Base-by-base conservation (phyloP, 257 asterid genomes). In the Gentiana dahurica region DNA sequence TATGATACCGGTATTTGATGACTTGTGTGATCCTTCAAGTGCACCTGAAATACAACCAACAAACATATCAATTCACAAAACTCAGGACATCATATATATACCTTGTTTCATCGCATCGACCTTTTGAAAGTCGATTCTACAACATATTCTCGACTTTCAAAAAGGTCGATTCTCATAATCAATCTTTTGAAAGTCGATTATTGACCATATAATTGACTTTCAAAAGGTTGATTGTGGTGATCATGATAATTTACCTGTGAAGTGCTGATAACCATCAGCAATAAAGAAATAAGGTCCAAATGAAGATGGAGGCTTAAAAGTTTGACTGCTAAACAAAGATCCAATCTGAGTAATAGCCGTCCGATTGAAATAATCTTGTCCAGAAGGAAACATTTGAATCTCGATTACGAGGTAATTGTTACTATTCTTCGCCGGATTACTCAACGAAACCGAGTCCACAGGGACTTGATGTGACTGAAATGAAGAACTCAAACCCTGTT, bases 271-370 rank as follows among this genome's bases (percentile, higher is more conserved):
- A 12, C 0, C 33, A 49, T 68, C 64, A 36, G 63, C 95, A 6
- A 3, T 43, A 75, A 78, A 91, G 71, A 53, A 60, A 68, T 62
- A 91, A 35, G 98, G 95, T 55, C 95, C 98, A 65, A 91, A 91
- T 2, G 4, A 55, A 0, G 1, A 5, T 4, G 95, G 94, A 0
- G 96, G 96, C 77, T 87, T 83, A 79, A 91, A 85, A 36, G 86
- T 83, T 52, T 82, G 98, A 70, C 78, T 87, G 73, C 94, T 91
- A 5, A 91, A 79, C 55, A 61, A 66, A 67, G 81, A 80, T 2
- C 77, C 98, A 6, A 91, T 71, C 41, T 72, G 46, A 8, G 79
- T 51, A 62, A 91, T 69, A 58, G 79, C 98, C 2, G 88, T 60
- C 6, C 69, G 71, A 41, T 87, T 85, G 64, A 91, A 91, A 71